Evolutionary conservation across 2,329 filamentous ascomycete genomes (phyloP), one percentile per base, ranked within the genome.

Genomic region (Pezicula neosporulosa): DNA sequence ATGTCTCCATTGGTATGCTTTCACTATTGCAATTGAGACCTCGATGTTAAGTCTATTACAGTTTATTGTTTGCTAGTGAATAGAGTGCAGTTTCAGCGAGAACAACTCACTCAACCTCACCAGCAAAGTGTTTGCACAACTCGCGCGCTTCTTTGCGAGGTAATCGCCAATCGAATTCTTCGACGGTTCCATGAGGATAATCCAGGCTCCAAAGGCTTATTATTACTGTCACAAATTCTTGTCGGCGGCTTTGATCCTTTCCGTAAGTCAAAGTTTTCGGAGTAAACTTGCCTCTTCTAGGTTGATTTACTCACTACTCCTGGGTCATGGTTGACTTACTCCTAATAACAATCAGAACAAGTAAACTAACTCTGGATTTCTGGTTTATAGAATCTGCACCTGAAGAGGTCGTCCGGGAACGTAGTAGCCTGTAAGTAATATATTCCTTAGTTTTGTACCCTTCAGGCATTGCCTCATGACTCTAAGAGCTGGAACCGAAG

Each of bases 31-130:
- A 28, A 8, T 37, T 41, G n/a, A 10, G 6, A 35, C 13, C 12
- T 18, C 6, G 9, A 18, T 42, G 15, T 13, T 48, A 16, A 47
- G 39, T 49, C 55, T 57, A 16, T 49, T 41, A 46, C 37, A 85
- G 87, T 94, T 10, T 94, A 93, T 67, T 93, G 89, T 66, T 72
- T 95, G 54, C 78, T 95, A 19, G 89, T 94, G 58, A 94, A 95
- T 63, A 81, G 89, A 13, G 82, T 84, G 33, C 87, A 91, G 63
- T 94, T 94, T 62, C 74, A 92, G 21, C 80, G 86, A 50, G 88
- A 94, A 66, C 89, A 94, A 66, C 77, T 83, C 10, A 85, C 87
- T 61, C 80, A 89, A 62, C 81, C 82, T 61, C 89, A 90, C 63
- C 84, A 89, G 54, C 87, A 92, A 66, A 93, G 90, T 54, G 89